Evolutionary conservation across 2,329 filamentous ascomycete genomes (phyloP).

Genomic region (Helotiales sp.): DNA sequence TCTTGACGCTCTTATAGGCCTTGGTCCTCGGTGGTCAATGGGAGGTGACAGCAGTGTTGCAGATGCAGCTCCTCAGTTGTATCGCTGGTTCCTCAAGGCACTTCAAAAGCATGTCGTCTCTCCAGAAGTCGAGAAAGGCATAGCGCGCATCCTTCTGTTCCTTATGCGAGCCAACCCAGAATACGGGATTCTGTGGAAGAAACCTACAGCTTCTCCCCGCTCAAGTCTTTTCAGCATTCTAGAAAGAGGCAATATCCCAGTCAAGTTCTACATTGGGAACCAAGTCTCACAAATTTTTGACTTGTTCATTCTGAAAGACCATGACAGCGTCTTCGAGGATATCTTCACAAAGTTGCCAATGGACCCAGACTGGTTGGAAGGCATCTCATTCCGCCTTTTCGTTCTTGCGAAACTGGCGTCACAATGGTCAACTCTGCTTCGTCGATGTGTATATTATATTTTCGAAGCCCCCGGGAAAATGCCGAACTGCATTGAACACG

Average conservation of each 20-base stretch:
- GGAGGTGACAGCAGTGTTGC: slow-evolving; percentile 57
- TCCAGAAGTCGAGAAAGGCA: slow-evolving; percentile 65
- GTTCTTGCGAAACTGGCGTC: slow-evolving; percentile 79
- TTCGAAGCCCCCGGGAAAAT: slow-evolving; percentile 87
- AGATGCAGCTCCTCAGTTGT: slow-evolving; percentile 75
- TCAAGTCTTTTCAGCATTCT: slow-evolving; percentile 79
- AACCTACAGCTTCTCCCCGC: slow-evolving; percentile 52
- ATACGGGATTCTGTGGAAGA: slow-evolving; percentile 57
- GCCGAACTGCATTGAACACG: slow-evolving; percentile 67
- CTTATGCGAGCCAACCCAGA: slow-evolving; percentile 70
- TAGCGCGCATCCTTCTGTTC: slow-evolving; percentile 72
- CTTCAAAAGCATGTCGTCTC: slow-evolving; percentile 74
- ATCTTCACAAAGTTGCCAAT: slow-evolving; percentile 79
- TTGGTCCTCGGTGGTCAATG: slow-evolving; percentile 37
- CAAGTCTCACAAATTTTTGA: slow-evolving; percentile 77
- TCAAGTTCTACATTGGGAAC: slow-evolving; percentile 77
- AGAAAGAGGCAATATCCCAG: slow-evolving; percentile 64
- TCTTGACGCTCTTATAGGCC: slow-evolving; percentile 68
- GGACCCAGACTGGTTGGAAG: slow-evolving; percentile 74
- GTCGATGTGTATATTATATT: slow-evolving; percentile 88
- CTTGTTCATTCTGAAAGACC: slow-evolving; percentile 79
- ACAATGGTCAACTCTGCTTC: slow-evolving; percentile 82
- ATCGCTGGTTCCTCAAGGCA: slow-evolving; percentile 75
- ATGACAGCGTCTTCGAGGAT: slow-evolving; percentile 85
- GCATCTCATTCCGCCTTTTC: slow-evolving; percentile 82